Percentiles rank a stretch among this genome's conserved stretches.
These are phyloP conservation scores for Cladophialophora exuberans DNA, from an alignment of 2,329 filamentous ascomycete genomes.

Conservation along the genomic window DNA sequence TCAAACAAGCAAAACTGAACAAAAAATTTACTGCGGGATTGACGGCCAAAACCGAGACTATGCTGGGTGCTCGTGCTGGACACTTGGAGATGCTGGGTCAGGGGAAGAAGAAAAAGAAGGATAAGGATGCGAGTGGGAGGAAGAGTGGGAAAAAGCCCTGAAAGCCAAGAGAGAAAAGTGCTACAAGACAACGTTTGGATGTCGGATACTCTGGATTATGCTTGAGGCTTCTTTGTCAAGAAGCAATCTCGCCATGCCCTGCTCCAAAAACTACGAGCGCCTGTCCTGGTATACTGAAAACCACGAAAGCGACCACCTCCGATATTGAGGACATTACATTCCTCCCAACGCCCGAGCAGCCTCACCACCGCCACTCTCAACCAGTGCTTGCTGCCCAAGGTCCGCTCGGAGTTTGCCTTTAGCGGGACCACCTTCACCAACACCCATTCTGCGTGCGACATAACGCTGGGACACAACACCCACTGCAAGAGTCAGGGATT, in stretches of 20 bases:
- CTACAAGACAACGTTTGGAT: neutral
- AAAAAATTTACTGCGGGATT: constrained; percentile 69
- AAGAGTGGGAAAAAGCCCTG: constrained; percentile 25
- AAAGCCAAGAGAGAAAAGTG: neutral
- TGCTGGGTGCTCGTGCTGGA: constrained; percentile 67
- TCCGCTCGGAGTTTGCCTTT: constrained; percentile 57
- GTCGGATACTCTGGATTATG: no score
- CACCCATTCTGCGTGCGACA: constrained; percentile 92
- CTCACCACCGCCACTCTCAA: constrained; percentile 63
- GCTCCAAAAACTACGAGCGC: constrained; percentile 1
- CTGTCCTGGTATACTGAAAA: constrained; percentile 16
- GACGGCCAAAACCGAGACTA: constrained; percentile 67
- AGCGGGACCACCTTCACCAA: constrained; percentile 75
- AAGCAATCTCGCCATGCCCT: no score
- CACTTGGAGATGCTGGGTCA: constrained; percentile 70
- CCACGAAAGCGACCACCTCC: constrained; percentile 3
- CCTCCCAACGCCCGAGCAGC: constrained; percentile 57
- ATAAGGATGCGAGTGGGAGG: constrained; percentile 13
- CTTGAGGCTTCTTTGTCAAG: neutral
- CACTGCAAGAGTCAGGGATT: constrained; percentile 74
- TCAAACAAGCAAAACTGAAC: constrained; percentile 64
- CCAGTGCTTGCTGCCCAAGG: constrained; percentile 57
- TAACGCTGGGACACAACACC: constrained; percentile 93
- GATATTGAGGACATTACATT: constrained; percentile 11
- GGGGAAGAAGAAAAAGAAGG: constrained; percentile 61